Conservation (phyloP, 352 stramenopile genomes). For the Phytophthora europaea region DNA sequence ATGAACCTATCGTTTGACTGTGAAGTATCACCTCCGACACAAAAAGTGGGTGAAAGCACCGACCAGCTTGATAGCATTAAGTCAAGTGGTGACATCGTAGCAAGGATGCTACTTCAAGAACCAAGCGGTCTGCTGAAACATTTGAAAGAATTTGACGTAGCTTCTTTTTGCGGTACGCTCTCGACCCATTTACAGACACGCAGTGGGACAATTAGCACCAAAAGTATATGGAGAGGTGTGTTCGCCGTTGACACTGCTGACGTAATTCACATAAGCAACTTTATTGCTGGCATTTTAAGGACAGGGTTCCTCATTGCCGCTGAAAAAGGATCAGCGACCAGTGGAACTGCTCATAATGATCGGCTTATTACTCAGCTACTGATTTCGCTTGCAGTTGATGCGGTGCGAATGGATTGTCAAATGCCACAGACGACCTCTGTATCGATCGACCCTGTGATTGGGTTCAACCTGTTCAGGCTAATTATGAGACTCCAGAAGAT, state of each 20-base stretch:
- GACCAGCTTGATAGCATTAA: conserved; percentile 10
- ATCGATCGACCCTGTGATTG: conserved; percentile 4
- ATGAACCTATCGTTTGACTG: conserved; percentile 60
- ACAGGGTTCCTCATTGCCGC: conserved; percentile 41
- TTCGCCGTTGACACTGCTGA: conserved; percentile 49
- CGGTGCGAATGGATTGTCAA: conserved; percentile 44
- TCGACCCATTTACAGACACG: conserved; percentile 44
- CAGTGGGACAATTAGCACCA: conserved; percentile 38
- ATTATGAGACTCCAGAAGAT: conserved; percentile 57
- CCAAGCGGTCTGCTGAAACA: conserved; percentile 32
- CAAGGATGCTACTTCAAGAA: conserved; percentile 39
- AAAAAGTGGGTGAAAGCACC: neutral
- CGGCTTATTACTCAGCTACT: conserved; percentile 49
- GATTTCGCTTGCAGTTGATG: conserved; percentile 57
- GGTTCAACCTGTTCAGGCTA: conserved; percentile 59
- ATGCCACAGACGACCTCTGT: neutral
- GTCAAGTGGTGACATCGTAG: conserved; percentile 44
- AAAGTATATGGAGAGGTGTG: conserved; percentile 57
- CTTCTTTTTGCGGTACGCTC: conserved; percentile 42
- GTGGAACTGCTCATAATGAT: conserved; percentile 13
- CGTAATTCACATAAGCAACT: conserved; percentile 52
- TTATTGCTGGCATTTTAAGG: conserved; percentile 50
- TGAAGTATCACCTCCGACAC: neutral
- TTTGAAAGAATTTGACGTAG: conserved; percentile 47
- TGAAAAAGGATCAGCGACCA: neutral